Percentiles rank a stretch among this genome's conserved stretches.
Conservation (phyloP, 805 yeast species). For the Kodamaea kakaduensis region DNA sequence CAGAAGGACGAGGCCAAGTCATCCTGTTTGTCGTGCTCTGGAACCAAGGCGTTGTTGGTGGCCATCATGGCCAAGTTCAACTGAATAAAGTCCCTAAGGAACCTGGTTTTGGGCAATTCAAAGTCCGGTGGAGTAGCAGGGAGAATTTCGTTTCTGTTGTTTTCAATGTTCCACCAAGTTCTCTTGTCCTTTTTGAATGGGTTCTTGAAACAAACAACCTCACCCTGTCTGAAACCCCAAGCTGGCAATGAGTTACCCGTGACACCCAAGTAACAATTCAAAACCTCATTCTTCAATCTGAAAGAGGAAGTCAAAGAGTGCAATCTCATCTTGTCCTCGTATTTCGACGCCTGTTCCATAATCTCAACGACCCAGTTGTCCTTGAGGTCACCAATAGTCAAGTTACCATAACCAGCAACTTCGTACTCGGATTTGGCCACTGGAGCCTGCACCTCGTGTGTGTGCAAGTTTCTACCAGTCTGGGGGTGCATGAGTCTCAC, state of each 20-base stretch:
- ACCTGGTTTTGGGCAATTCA: conserved; percentile 68
- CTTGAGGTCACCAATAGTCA: conserved; percentile 60
- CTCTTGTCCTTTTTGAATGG: conserved; percentile 74
- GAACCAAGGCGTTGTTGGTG: conserved; percentile 75
- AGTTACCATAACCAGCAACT: conserved; percentile 71
- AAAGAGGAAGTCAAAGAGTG: conserved; percentile 85
- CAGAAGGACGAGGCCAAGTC: conserved; percentile 69
- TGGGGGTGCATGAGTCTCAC: conserved; percentile 60
- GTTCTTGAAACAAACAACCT: conserved; percentile 72
- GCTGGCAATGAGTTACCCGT: conserved; percentile 79
- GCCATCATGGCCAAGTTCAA: conserved; percentile 86
- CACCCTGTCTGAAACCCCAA: conserved; percentile 99
- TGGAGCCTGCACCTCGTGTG: conserved; percentile 66
- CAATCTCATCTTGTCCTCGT: conserved; percentile 49
- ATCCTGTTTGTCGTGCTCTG: conserved; percentile 73
- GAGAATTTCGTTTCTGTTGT: conserved; percentile 55
- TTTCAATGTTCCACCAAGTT: conserved; percentile 86
- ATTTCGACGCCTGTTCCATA: conserved; percentile 53
- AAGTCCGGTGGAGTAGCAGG: conserved; percentile 59
- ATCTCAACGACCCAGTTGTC: conserved; percentile 79
- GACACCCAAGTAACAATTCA: conserved; percentile 84
- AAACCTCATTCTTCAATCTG: conserved; percentile 61
- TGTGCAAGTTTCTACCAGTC: conserved; percentile 66
- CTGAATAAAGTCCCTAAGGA: conserved; percentile 71
- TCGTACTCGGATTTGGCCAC: conserved; percentile 52